Conservation (phyloP, 805 yeast species). For the Schizosaccharomyces lindneri region DNA sequence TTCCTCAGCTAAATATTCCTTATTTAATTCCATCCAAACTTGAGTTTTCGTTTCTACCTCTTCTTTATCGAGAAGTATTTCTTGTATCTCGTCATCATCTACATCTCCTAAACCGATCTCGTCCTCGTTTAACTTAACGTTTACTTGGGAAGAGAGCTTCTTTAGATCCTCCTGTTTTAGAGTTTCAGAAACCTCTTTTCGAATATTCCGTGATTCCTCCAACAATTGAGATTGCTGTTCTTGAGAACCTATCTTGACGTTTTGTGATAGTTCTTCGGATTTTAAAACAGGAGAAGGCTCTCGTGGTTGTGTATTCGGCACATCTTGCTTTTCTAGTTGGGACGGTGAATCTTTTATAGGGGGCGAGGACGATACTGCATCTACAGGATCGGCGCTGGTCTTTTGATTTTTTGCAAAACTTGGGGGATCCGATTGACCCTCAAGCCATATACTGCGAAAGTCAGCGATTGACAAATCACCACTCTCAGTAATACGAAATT, state of each 20-base stretch:
- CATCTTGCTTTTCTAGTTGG: neutral
- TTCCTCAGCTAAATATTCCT: slow-evolving; percentile 62
- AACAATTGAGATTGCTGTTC: neutral
- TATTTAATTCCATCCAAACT: slow-evolving; percentile 75
- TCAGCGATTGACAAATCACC: slow-evolving; percentile 47
- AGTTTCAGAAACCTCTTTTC: neutral
- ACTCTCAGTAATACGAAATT: slow-evolving; percentile 55
- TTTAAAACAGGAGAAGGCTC: neutral
- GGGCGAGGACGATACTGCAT: neutral
- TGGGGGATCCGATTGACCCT: slow-evolving; percentile 50
- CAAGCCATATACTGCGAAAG: slow-evolving; percentile 29
- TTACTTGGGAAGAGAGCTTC: neutral
- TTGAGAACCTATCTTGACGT: neutral
- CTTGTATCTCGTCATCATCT: slow-evolving; percentile 58
- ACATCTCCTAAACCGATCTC: slow-evolving; percentile 32
- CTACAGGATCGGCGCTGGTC: slow-evolving; percentile 8
- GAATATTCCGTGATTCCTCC: slow-evolving; percentile 6
- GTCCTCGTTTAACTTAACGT: slow-evolving; percentile 3
- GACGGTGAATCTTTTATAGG: neutral
- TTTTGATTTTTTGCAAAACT: slow-evolving; percentile 41
- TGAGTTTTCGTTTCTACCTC: slow-evolving; percentile 54
- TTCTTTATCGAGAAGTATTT: slow-evolving; percentile 30
- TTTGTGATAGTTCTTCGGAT: neutral
- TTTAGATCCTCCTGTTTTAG: neutral
- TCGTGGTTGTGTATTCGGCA: neutral